A percentile compares a stretch with the other conserved stretches of the same genome.
Evolutionary conservation across 129 eudicot genomes (phyloP).

Genomic region (Centrapalus pauciflorus): DNA sequence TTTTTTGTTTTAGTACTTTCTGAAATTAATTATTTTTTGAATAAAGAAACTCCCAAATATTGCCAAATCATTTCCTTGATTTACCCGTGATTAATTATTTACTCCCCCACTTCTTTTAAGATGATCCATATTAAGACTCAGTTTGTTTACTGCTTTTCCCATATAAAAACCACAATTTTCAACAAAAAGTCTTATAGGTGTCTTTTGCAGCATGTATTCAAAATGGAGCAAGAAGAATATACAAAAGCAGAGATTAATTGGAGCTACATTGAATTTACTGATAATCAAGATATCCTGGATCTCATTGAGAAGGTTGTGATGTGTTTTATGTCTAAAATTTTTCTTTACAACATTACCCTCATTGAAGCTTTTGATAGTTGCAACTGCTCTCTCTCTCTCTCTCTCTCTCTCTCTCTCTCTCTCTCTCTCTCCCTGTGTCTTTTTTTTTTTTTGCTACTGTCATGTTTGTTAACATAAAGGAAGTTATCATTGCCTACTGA

Average conservation of each 20-base stretch:
- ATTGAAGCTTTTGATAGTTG: no score
- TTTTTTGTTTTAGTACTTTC: not conserved
- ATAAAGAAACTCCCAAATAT: not conserved
- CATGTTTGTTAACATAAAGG: not conserved
- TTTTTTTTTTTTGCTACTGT: not conserved
- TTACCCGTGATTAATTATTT: not conserved
- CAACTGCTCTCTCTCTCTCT: no score
- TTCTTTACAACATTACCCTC: conserved; percentile 10
- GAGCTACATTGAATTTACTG: conserved; percentile 96
- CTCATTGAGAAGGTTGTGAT: conserved; percentile 86
- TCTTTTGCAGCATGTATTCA: conserved; percentile 97
- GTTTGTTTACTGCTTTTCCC: no score
- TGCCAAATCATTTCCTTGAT: not conserved
- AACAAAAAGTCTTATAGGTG: no score
- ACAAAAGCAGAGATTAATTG: conserved; percentile 86
- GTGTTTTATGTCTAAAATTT: conserved; percentile 5
- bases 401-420: no score
- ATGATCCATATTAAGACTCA: no score
- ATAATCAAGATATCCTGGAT: conserved; percentile 88
- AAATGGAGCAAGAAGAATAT: conserved; percentile 98
- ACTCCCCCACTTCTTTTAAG: no score
- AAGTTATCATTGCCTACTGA: not conserved
- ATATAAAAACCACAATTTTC: no score
- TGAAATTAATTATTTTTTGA: not conserved
- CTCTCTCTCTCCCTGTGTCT: no score